Evolutionary conservation across 2,329 filamentous ascomycete genomes (phyloP), one percentile per base, ranked within the genome.

Genomic region (Neopestalotiopsis sp.): DNA sequence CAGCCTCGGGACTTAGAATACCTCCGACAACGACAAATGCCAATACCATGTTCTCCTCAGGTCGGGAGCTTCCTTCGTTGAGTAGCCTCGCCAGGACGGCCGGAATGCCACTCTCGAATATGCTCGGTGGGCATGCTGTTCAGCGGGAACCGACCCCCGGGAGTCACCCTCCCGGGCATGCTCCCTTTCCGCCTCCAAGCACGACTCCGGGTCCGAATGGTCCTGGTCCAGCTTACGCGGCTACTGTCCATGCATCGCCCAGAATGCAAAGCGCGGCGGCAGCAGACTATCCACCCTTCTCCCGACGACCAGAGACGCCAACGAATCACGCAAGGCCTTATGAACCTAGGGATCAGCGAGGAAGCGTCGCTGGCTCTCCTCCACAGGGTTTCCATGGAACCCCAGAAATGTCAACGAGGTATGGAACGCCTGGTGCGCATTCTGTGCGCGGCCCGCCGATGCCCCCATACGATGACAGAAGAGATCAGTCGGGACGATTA

Each of bases 231-330:
- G 77, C 80, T 13, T 89, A 84, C 74, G 81, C 83, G 61, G 77
- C 83, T 17, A 76, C 85, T 1, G 77, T 88, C 2, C 87, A 89
- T 69, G 85, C 85, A 1, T 90, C 88, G 14, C 88, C 88, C 3
- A 81, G 85, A 56, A 85, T 89, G 82, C 85, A 84, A 68, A 84
- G 84, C 32, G 80, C 85, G 2, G 82, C 85, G 0, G 45, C 45
- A 4, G 80, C 88, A 70, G 90, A 92, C 20, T 91, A 75, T 62
- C 68, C 71, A 56, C 70, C 83, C 82, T 65, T 84, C 86, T 4
- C 91, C 88, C 77, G 91, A 71, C 85, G 91, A 70, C 92, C 92
- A 2, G 90, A 92, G 69, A 94, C 92, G 0, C 92, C 69, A 2
- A 57, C 92, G n/a, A 92, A 94, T 59, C 89, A 90, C 70, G 83